A percentile compares a stretch with the other conserved stretches of the same genome.
phyloP scores from a whole-genome alignment of 2,329 filamentous ascomycete genomes.

The Camillea tinctor region DNA sequence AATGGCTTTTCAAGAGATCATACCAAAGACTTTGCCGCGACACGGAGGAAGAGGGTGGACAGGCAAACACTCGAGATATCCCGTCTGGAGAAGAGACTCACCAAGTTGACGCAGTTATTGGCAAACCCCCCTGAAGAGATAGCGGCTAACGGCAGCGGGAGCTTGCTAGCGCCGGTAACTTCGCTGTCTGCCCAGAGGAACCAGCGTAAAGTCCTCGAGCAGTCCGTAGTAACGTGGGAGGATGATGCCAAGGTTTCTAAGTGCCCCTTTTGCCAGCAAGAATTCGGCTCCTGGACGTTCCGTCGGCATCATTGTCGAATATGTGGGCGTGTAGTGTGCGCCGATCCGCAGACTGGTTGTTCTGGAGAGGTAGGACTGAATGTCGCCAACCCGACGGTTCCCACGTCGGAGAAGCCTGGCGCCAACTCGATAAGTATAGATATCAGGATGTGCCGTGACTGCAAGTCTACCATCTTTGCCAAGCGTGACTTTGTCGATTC shows the following conservation, averaged over 20 bases:
- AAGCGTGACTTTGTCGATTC: conserved; percentile 77
- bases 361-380: conserved; percentile 82
- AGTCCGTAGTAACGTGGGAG: conserved; percentile 93
- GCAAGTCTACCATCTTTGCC: conserved; percentile 61
- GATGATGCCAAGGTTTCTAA: conserved; percentile 77
- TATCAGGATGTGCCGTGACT: conserved; percentile 89
- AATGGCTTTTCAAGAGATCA: conserved; percentile 70
- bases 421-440: conserved; percentile 61
- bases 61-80: conserved; percentile 85
- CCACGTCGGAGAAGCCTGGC: conserved; percentile 44
- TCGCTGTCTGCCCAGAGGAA: conserved; percentile 67
- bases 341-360: conserved; percentile 79
- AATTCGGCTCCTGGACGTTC: conserved; percentile 91
- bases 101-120: conserved; percentile 82
- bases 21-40: conserved; percentile 65
- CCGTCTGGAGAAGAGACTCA: conserved; percentile 85
- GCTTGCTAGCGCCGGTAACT: conserved; percentile 59
- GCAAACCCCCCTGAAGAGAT: conserved; percentile 69
- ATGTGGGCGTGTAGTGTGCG: conserved; percentile 90
- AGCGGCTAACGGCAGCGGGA: conserved; percentile 44
- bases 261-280: conserved; percentile 94
- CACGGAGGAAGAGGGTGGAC: conserved; percentile 77
- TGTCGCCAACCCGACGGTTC: conserved; percentile 54
- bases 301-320: conserved; percentile 91
- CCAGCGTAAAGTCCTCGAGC: conserved; percentile 77